Percentiles rank a stretch among this genome's conserved stretches.
phyloP scores from a whole-genome alignment of 2,329 filamentous ascomycete genomes.

The Fulvia fulva region DNA sequence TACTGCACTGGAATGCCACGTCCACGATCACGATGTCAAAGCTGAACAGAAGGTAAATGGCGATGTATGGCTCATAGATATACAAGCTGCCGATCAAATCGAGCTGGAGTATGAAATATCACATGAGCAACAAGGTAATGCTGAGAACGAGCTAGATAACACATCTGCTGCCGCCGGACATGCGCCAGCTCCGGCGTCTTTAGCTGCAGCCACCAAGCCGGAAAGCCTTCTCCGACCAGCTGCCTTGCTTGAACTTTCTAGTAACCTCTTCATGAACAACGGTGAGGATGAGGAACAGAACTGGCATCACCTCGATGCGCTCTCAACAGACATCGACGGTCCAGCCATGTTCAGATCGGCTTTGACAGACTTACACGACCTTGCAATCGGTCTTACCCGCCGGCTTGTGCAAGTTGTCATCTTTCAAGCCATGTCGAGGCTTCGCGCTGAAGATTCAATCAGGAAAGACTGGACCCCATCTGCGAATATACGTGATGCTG shows the following conservation, averaged over 20 bases:
- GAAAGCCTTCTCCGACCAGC: conserved; percentile 54
- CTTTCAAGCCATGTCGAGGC: conserved; percentile 65
- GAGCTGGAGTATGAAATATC: conserved; percentile 16
- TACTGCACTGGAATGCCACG: conserved; percentile 60
- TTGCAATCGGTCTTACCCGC: conserved; percentile 64
- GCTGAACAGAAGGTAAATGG: conserved; percentile 60
- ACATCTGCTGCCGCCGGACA: neutral
- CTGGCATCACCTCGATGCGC: conserved; percentile 57
- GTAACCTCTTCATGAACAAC: conserved; percentile 70
- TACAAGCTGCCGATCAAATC: conserved; percentile 35
- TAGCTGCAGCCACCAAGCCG: conserved; percentile 19
- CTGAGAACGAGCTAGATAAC: conserved; percentile 6
- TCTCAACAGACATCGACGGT: conserved; percentile 41
- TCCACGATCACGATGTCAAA: conserved; percentile 60
- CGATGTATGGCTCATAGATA: conserved; percentile 61
- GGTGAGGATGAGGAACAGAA: conserved; percentile 57
- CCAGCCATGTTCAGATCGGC: conserved; percentile 73
- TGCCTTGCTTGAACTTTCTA: conserved; percentile 62
- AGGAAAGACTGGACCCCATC: conserved; percentile 22
- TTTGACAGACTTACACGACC: conserved; percentile 68
- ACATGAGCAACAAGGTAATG: conserved; percentile 22
- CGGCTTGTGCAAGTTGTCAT: conserved; percentile 66
- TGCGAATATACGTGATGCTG: conserved; percentile 33
- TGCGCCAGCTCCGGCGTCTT: neutral
- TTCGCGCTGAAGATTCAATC: conserved; percentile 48